Conservation (phyloP, 306 rosid species). For the Casuarina equisetifolia region DNA sequence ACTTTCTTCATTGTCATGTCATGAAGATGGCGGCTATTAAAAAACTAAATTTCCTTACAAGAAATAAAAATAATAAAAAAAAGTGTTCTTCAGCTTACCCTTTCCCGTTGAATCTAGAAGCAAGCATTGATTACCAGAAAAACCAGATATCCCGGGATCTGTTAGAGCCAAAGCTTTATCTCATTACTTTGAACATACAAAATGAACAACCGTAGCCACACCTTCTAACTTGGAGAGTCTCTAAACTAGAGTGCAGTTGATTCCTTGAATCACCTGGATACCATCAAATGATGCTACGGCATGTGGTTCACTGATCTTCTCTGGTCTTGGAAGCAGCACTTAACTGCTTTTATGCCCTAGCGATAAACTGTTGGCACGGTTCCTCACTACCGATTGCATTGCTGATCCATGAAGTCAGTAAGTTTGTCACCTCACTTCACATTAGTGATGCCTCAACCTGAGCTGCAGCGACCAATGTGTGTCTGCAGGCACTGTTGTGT, state of each 20-base stretch:
- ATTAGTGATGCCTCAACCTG: slow-evolving; percentile 30
- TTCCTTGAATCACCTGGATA: slow-evolving; percentile 38
- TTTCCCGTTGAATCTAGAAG: too few species aligned
- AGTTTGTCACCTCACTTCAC: slow-evolving; percentile 43
- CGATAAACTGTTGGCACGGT: slow-evolving; percentile 45
- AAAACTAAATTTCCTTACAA: too few species aligned
- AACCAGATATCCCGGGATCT: too few species aligned
- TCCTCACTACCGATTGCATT: slow-evolving; percentile 48
- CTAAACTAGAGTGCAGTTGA: slow-evolving; percentile 40
- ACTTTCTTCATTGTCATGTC: too few species aligned
- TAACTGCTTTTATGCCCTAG: slow-evolving; percentile 42
- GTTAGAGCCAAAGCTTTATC: too few species aligned
- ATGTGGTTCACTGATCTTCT: slow-evolving; percentile 42
- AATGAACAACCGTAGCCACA: too few species aligned
- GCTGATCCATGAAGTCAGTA: slow-evolving; percentile 54
- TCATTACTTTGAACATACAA: too few species aligned
- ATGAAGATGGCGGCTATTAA: too few species aligned
- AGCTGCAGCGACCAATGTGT: slow-evolving; percentile 23
- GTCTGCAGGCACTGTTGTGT: slow-evolving; percentile 26
- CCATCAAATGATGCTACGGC: slow-evolving; percentile 46
- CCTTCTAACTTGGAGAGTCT: slow-evolving; percentile 1
- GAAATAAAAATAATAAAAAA: too few species aligned
- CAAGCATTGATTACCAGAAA: too few species aligned
- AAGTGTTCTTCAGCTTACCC: too few species aligned
- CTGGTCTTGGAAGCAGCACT: slow-evolving; percentile 37